A percentile compares a stretch with the other conserved stretches of the same genome.
Conservation (phyloP, 768 basidiomycete species). For the Omphalotus guepiniiformis region DNA sequence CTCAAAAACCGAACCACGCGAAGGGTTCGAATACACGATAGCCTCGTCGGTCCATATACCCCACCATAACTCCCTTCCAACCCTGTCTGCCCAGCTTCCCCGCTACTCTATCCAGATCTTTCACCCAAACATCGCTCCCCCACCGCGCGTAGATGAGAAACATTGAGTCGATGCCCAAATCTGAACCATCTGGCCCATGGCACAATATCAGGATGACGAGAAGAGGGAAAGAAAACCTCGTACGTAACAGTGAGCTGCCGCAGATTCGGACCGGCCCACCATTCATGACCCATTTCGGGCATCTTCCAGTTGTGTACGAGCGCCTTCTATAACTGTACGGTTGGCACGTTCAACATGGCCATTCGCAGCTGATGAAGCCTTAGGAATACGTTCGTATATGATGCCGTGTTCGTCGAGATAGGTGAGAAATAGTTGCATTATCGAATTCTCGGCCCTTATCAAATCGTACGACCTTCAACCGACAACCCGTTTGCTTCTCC, state of each 20-base stretch:
- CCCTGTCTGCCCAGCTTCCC: conserved; percentile 13
- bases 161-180: background rate
- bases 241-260: background rate
- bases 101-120: conserved; percentile 8
- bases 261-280: background rate
- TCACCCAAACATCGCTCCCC: conserved; percentile 12
- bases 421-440: background rate
- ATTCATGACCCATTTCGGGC: background rate
- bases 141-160: conserved; percentile 11
- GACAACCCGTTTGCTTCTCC: background rate
- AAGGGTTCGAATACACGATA: conserved; percentile 9
- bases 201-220: background rate
- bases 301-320: background rate
- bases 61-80: conserved; percentile 14
- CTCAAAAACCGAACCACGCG: conserved; percentile 1
- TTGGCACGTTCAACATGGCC: background rate
- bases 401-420: background rate
- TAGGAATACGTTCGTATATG: background rate
- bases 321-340: background rate
- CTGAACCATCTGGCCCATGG: background rate
- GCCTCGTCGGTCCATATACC: conserved; percentile 13
- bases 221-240: background rate
- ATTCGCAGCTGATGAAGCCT: background rate
- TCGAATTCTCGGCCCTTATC: background rate
- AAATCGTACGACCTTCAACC: background rate